Evolutionary conservation across 208 protist species (phyloP).

Genomic region (Leishmania amazonensis): DNA sequence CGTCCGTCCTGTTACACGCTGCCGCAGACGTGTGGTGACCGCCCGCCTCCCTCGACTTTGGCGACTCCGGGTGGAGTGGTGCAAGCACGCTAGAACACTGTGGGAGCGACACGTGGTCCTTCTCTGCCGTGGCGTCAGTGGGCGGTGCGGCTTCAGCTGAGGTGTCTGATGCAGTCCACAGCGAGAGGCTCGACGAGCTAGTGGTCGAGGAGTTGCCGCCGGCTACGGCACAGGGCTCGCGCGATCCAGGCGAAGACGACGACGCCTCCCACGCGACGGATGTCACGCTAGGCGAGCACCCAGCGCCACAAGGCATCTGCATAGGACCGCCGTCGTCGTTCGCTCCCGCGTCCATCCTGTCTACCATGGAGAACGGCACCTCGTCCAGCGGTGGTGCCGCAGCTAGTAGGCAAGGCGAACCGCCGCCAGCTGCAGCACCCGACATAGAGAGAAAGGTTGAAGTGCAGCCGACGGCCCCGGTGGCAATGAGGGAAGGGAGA

Average conservation of each 20-base stretch:
- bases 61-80: background rate
- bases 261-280: background rate
- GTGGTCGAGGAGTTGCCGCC: background rate
- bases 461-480: background rate
- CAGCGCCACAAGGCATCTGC: background rate
- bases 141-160: background rate
- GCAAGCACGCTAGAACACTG: background rate
- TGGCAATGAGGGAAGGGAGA: background rate
- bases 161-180: background rate
- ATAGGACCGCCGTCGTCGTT: background rate
- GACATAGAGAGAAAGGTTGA: background rate
- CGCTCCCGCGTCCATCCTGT: background rate
- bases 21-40: background rate
- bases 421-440: background rate
- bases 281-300: background rate
- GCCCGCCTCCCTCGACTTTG: background rate
- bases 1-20: background rate
- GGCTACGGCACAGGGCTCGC: no score
- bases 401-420: background rate
- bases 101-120: background rate
- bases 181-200: constrained; percentile 1
- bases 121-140: background rate
- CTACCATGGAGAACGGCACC: background rate
- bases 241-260: background rate
- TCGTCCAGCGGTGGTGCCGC: background rate